Evolutionary conservation across 768 basidiomycete genomes (phyloP), one percentile per base, ranked within the genome.

Genomic region (Trametes coccinea): DNA sequence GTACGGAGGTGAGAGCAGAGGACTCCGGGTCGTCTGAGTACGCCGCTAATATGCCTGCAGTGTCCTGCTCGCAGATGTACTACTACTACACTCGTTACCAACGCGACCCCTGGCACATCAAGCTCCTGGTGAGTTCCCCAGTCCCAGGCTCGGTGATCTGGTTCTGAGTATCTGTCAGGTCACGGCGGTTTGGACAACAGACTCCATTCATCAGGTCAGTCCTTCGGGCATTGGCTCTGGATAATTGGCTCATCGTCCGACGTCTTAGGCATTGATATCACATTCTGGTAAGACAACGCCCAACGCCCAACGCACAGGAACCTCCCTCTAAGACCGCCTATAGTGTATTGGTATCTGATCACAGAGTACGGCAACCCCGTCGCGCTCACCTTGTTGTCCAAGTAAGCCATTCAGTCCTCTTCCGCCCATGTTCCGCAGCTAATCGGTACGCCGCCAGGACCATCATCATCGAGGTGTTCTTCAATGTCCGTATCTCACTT

Each of bases 51-150:
- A 49, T 3, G 10, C 4, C 16, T 9, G 1, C 44, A 85, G 84
- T 85, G 8, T 82, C 84, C 2, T 83, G 80, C 63, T 78, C 82
- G 33, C 83, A 85, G 67, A 79, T 83, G 0, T 81, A 79, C 77
- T 84, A 80, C 67, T 85, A 84, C 60, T 85, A 80, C 67, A 72
- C 76, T 37, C 59, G 59, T 45, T 53, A 53, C 34, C 33, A 44
- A 27, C 41, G 51, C 50, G 59, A 60, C n/a, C 51, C 59, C 7
- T 60, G 59, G 59, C 13, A 17, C 46, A 39, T 60, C 43, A 60
- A 60, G 51, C 50, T 60, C 31, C 45, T 60, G 3, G 51, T 53
- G 10, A 46, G 52, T 53, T 3, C 17, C 10, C 13, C 44, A 1
- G 0, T 5, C 14, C 17, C 13, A 13, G 22, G 29, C 4, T 13